Evolutionary conservation across 1,284 basidiomycete species (phyloP).

Genomic region (Cystobasidium sp.): DNA sequence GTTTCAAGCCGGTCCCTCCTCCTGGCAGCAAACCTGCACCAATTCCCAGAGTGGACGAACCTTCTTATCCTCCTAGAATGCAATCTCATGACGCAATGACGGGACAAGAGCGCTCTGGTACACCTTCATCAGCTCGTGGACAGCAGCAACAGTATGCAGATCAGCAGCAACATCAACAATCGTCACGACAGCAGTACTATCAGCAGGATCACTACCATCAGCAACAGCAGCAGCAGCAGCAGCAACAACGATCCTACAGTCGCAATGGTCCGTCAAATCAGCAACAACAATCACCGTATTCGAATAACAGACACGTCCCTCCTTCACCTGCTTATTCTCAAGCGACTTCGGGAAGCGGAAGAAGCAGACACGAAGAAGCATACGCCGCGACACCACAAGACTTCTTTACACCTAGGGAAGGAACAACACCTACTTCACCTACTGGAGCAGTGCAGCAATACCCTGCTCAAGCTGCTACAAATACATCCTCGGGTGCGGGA

Average conservation of each 20-base stretch:
- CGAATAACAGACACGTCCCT: background rate
- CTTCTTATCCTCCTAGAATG: slow-evolving; percentile 23
- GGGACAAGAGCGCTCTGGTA: background rate
- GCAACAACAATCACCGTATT: background rate
- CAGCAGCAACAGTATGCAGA: slow-evolving; percentile 1
- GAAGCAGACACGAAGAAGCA: slow-evolving; percentile 1
- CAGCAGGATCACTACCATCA: background rate
- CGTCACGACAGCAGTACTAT: background rate
- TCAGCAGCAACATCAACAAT: background rate
- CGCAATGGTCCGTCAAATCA: background rate
- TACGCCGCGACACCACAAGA: background rate
- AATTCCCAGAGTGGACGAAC: background rate
- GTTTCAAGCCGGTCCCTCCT: slow-evolving; percentile 16
- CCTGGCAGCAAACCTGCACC: background rate
- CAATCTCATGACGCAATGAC: background rate
- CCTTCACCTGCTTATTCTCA: slow-evolving; percentile 6
- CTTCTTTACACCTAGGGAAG: slow-evolving; percentile 1
- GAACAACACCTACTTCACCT: background rate
- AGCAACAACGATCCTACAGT: background rate
- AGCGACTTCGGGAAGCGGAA: background rate
- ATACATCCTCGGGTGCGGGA: background rate
- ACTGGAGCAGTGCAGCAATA: background rate
- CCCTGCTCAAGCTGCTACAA: background rate
- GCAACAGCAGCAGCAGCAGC: background rate
- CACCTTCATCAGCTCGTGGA: background rate